Conservation (phyloP, 768 basidiomycete genomes). For the Sporobolomyces pararoseus region DNA sequence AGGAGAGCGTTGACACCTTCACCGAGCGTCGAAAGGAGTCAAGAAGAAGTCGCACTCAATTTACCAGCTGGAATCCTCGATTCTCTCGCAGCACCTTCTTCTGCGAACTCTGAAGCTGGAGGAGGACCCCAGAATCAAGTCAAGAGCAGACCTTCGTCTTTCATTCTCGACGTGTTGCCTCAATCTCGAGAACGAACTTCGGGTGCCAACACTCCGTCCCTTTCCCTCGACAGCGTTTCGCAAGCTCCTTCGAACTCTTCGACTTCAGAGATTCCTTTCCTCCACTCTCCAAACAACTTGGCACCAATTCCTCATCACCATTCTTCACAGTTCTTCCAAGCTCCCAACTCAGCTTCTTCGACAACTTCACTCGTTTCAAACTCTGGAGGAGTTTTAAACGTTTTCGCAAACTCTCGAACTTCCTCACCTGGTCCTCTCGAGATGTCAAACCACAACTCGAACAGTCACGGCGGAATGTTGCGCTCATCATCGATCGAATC, state of each 20-base stretch:
- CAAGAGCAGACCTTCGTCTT: constrained; percentile 34
- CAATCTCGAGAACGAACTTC: constrained; percentile 28
- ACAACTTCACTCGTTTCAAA: constrained; percentile 17
- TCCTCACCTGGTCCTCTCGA: constrained; percentile 33
- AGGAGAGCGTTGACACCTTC: constrained; percentile 14
- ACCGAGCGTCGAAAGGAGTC: neutral
- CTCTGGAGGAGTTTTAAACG: neutral
- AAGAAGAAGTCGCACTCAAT: constrained; percentile 20
- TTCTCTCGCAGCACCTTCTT: constrained; percentile 6
- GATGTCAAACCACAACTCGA: neutral
- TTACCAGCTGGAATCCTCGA: constrained; percentile 24
- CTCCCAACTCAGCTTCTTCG: neutral
- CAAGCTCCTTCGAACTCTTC: constrained; percentile 1
- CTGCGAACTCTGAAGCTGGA: neutral
- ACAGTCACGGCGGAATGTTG: no score
- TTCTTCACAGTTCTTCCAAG: constrained; percentile 16
- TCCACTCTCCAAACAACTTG: constrained; percentile 28
- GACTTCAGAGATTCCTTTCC: constrained; percentile 6
- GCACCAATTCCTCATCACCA: constrained; percentile 7
- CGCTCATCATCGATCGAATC: constrained; percentile 6
- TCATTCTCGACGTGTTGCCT: constrained; percentile 40
- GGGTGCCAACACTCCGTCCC: constrained; percentile 27
- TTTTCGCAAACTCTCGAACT: constrained; percentile 15
- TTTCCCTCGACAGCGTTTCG: constrained; percentile 34
- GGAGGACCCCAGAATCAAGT: neutral